Base-by-base conservation (phyloP, 2,329 filamentous ascomycete genomes). In the Sarocladium brachiariae region DNA sequence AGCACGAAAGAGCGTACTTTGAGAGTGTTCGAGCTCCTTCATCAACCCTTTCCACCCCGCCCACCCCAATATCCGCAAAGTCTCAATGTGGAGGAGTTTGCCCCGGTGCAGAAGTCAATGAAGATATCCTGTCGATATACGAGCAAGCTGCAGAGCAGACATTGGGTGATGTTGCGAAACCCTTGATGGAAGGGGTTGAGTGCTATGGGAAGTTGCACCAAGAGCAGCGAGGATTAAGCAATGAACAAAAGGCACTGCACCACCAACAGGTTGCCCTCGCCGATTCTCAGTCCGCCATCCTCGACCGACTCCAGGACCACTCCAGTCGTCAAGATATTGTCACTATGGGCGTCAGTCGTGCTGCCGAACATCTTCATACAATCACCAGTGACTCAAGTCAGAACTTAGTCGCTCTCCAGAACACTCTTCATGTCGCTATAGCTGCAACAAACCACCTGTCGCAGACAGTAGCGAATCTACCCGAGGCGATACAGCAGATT, bases 141-240 rank as follows among this genome's bases (percentile, higher is more conserved):
- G 65, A 66, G 34, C 54, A 63, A 1, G 56, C 52, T 2, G 63
- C 65, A 0, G 65, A 68, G 24, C 57, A 63, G n/a, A 59, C 61
- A 9, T 59, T 68, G 24, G 56, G 61, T 0, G 62, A 64, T 30
- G 66, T 65, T 1, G 57, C 63, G 6, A 55, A 55, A 0, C 65
- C 64, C 2, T 50, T 68, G 31, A 9, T 49, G 18, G 31, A 35
- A n/a, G 33, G 19, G 2, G 7, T 39, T 8, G 34, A 41, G 23
- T 24, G 30, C 14, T 21, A 27, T 39, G 21, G 24, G 11, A 16
- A 50, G 11, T 8, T 43, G 34, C 19, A 50, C 27, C 16, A 41
- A 23, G 46, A 49, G 30, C 46, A 49, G 46, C 16, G 18, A 14
- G 46, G 31, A 4, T 37, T 49, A 18, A 49, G 33, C 16, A 37